Evolutionary conservation across 345 rosid genomes (phyloP).

Genomic region (Alliaria petiolata): DNA sequence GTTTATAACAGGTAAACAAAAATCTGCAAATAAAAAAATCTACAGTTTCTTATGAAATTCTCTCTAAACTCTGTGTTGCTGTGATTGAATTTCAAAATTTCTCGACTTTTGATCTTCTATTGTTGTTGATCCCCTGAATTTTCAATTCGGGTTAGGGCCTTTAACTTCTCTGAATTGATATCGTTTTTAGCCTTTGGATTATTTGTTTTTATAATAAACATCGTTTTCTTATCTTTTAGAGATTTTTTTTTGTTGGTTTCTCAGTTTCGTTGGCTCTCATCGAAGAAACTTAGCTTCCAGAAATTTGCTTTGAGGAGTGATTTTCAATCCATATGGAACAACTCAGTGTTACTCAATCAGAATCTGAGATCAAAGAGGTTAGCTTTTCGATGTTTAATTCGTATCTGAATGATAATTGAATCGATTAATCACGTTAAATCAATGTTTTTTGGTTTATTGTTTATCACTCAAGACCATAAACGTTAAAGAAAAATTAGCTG

Average conservation of each 20-base stretch:
- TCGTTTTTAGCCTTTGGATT: background rate
- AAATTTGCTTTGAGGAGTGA: slow-evolving; percentile 12
- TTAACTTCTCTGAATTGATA: background rate
- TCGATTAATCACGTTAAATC: background rate
- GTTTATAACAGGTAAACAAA: slow-evolving; percentile 7
- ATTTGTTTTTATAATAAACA: background rate
- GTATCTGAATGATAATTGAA: background rate
- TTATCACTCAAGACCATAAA: background rate
- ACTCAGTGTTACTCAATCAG: slow-evolving; percentile 6
- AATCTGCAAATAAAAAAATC: background rate
- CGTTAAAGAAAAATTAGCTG: background rate
- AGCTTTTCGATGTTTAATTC: slow-evolving; percentile 20
- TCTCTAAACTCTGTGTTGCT: background rate
- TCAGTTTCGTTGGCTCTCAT: slow-evolving; percentile 18
- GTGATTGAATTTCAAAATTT: background rate
- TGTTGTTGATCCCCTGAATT: background rate
- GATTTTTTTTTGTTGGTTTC: slow-evolving; percentile 16
- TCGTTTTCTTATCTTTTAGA: background rate
- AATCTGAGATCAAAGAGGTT: slow-evolving; percentile 61
- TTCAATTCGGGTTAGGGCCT: background rate
- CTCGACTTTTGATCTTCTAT: background rate
- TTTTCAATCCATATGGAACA: slow-evolving; percentile 18
- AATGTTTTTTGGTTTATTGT: background rate
- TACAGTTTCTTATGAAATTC: background rate
- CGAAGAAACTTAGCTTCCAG: slow-evolving; percentile 6